phyloP scores from a whole-genome alignment of 1,284 basidiomycete genomes.

The Cystobasidium sp. region DNA sequence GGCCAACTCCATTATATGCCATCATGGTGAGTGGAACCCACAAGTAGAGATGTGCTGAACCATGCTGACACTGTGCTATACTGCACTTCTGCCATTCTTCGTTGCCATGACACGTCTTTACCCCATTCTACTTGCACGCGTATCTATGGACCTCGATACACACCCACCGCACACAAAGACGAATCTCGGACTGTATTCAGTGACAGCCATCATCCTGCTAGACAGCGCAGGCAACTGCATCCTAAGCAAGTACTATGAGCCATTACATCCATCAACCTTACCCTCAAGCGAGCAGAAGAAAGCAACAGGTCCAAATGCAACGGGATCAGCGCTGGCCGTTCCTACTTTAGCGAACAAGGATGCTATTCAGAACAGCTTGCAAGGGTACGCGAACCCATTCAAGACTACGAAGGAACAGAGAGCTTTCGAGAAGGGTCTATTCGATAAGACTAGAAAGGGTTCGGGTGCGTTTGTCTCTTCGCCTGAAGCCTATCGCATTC shows the following conservation, averaged over 20 bases:
- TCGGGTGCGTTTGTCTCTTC: too few species aligned
- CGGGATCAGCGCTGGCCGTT: conserved; percentile 40
- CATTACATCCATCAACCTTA: conserved; percentile 64
- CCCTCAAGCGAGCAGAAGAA: conserved; percentile 47
- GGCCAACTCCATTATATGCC: conserved; percentile 3
- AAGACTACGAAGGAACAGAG: conserved; percentile 87
- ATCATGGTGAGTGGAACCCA: conserved; percentile 3
- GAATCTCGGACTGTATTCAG: conserved; percentile 84
- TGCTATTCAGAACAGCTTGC: conserved; percentile 46
- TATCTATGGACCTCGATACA: neutral
- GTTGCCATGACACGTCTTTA: too few species aligned
- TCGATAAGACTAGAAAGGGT: conserved; percentile 90
- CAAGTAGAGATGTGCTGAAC: neutral
- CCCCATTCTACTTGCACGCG: neutral
- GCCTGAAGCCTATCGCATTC: too few species aligned
- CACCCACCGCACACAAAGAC: conserved; percentile 55
- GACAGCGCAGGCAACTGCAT: conserved; percentile 94
- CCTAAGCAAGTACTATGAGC: conserved; percentile 90
- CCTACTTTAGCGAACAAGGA: conserved; percentile 12
- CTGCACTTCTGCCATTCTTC: too few species aligned
- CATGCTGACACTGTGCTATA: too few species aligned
- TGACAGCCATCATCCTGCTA: conserved; percentile 85
- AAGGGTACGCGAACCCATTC: conserved; percentile 64
- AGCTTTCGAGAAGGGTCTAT: conserved; percentile 91
- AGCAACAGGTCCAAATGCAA: conserved; percentile 47